Evolutionary conservation across 768 basidiomycete species (phyloP).

Genomic region (Wakefieldia striispora): DNA sequence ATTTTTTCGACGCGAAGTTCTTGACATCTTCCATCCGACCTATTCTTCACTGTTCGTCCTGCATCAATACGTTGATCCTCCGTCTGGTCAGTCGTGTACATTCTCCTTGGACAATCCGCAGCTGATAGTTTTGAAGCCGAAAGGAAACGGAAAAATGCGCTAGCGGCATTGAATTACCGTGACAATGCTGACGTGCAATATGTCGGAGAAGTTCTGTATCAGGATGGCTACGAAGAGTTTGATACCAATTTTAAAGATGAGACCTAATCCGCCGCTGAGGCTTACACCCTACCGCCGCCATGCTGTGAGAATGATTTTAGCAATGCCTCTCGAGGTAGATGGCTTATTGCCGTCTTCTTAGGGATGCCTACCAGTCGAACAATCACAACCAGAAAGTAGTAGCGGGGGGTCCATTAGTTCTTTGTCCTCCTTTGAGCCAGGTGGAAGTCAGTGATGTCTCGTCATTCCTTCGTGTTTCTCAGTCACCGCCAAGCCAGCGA

Average conservation of each 20-base stretch:
- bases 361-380: slow-evolving; percentile 1
- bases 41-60: slow-evolving; percentile 18
- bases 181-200: not conserved
- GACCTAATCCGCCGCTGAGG: not conserved
- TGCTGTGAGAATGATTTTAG: not conserved
- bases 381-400: not conserved
- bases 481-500: slow-evolving; percentile 7
- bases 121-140: slow-evolving; percentile 11
- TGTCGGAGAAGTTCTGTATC: slow-evolving; percentile 5
- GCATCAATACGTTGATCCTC: slow-evolving; percentile 3
- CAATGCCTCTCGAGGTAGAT: slow-evolving; percentile 1
- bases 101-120: not conserved
- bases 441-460: slow-evolving; percentile 2
- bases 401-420: slow-evolving; percentile 1
- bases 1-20: slow-evolving; percentile 17
- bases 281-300: not conserved
- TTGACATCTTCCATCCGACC: slow-evolving; percentile 9
- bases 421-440: slow-evolving; percentile 11
- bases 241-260: slow-evolving; percentile 29
- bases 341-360: not conserved
- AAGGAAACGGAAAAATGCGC: slow-evolving; percentile 7
- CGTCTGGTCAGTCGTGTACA: slow-evolving; percentile 6
- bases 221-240: slow-evolving; percentile 13
- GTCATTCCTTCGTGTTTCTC: not conserved
- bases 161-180: not conserved